Conservation (phyloP, 768 basidiomycete species). For the Hydnomerulius pinastri region DNA sequence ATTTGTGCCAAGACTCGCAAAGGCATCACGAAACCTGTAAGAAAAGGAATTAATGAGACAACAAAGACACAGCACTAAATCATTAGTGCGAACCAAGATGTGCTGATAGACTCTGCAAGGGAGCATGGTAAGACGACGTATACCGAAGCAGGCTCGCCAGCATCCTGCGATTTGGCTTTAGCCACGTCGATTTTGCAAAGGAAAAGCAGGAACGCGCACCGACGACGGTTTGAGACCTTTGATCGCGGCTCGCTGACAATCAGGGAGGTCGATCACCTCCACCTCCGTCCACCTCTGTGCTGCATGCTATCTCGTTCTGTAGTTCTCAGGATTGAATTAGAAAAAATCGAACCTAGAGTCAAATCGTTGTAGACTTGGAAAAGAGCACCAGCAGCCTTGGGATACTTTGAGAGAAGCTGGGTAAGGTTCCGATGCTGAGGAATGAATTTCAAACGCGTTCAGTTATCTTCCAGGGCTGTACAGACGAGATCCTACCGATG, state of each 20-base stretch:
- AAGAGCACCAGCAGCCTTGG: constrained; percentile 55
- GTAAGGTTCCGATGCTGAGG: constrained; percentile 49
- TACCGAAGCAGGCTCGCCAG: constrained; percentile 31
- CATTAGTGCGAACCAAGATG: constrained; percentile 50
- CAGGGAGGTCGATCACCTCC: constrained; percentile 58
- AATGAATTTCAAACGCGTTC: constrained; percentile 5
- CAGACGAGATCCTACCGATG: constrained; percentile 19
- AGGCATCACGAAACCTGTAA: constrained; percentile 58
- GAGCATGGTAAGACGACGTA: constrained; percentile 63
- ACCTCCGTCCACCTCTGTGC: constrained; percentile 76
- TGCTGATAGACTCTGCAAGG: constrained; percentile 64
- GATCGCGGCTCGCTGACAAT: constrained; percentile 56
- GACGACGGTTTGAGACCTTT: constrained; percentile 56
- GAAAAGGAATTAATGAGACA: not conserved
- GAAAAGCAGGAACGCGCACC: constrained; percentile 37
- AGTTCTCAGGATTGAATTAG: not conserved
- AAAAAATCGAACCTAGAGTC: constrained; percentile 48
- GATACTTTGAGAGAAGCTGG: constrained; percentile 58
- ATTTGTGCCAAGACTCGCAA: constrained; percentile 42
- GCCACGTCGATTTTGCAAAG: not conserved
- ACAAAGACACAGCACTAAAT: not conserved
- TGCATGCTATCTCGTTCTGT: constrained; percentile 26
- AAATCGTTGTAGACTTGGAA: constrained; percentile 82
- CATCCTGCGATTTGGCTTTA: constrained; percentile 36
- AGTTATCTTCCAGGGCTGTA: not conserved